These are phyloP conservation scores for Termitomyces sp. DNA, from an alignment of 768 basidiomycete genomes.

Conservation along the genomic window DNA sequence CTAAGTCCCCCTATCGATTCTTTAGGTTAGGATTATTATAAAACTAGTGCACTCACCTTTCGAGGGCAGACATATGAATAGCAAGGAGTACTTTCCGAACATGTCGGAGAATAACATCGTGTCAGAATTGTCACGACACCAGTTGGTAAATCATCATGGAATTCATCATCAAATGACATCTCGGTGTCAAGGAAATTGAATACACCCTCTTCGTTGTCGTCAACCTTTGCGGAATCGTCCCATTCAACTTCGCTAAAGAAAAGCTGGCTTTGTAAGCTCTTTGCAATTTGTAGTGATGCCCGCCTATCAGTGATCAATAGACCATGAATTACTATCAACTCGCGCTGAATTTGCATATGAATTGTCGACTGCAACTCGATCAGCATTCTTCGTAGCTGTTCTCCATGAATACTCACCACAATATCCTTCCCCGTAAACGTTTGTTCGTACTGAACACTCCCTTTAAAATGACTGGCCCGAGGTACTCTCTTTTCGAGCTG, in stretches of 20 bases:
- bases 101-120: constrained; percentile 83
- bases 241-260: constrained; percentile 98
- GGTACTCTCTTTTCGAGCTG: constrained; percentile 87
- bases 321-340: constrained; percentile 68
- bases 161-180: constrained; percentile 53
- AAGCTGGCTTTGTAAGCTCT: constrained; percentile 84
- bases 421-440: constrained; percentile 97
- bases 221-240: constrained; percentile 64
- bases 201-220: constrained; percentile 87
- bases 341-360: constrained; percentile 79
- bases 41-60: constrained; percentile 34
- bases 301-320: constrained; percentile 72
- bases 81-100: constrained; percentile 72
- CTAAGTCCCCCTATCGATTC: constrained; percentile 21
- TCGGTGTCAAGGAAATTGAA: constrained; percentile 88
- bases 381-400: neutral
- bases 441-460: constrained; percentile 82
- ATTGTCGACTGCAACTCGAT: constrained; percentile 63
- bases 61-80: constrained; percentile 81
- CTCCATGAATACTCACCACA: constrained; percentile 52
- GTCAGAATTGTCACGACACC: constrained; percentile 88
- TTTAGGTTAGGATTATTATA: neutral
- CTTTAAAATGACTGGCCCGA: constrained; percentile 81
- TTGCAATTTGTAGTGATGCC: constrained; percentile 80
- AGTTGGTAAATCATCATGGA: constrained; percentile 68